Conservation (phyloP, 2,329 filamentous ascomycete species). For the Xenoacremonium recifei region DNA sequence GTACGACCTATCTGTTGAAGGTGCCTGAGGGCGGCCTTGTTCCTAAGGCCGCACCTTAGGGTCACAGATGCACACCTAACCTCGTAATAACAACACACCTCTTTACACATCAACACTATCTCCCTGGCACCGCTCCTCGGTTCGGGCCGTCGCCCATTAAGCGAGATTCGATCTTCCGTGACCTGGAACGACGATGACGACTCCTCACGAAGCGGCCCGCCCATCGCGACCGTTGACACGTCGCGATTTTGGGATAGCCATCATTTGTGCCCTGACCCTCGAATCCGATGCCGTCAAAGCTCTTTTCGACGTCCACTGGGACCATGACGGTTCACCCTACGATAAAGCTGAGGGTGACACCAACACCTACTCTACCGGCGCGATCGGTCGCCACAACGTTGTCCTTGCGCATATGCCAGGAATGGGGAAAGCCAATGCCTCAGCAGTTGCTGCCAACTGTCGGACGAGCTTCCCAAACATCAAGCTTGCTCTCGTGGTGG, state of each 20-base stretch:
- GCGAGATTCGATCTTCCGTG: no score
- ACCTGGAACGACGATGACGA: no score
- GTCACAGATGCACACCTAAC: no score
- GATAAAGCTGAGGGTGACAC: constrained; percentile 25
- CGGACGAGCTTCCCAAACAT: constrained; percentile 16
- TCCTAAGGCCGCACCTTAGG: no score
- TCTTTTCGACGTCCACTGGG: constrained; percentile 17
- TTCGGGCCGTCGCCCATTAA: no score
- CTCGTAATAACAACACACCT: no score
- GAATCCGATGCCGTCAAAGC: constrained; percentile 17
- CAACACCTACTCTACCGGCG: constrained; percentile 27
- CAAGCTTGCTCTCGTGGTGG: constrained; percentile 15
- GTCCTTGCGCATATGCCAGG: constrained; percentile 21
- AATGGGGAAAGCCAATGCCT: constrained; percentile 18
- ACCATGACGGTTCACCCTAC: constrained; percentile 10
- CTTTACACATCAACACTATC: no score
- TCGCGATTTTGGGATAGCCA: constrained; percentile 12
- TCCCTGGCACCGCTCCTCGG: no score
- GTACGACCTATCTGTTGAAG: no score
- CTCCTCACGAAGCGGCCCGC: no score
- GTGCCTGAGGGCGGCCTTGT: no score
- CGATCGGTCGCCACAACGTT: constrained; percentile 18
- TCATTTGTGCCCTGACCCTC: constrained; percentile 18
- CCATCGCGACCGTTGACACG: not conserved
- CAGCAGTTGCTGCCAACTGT: constrained; percentile 4